Percentiles rank a stretch among this genome's conserved stretches.
phyloP scores from a whole-genome alignment of 257 asterid genomes.

The Solanum microdontum region DNA sequence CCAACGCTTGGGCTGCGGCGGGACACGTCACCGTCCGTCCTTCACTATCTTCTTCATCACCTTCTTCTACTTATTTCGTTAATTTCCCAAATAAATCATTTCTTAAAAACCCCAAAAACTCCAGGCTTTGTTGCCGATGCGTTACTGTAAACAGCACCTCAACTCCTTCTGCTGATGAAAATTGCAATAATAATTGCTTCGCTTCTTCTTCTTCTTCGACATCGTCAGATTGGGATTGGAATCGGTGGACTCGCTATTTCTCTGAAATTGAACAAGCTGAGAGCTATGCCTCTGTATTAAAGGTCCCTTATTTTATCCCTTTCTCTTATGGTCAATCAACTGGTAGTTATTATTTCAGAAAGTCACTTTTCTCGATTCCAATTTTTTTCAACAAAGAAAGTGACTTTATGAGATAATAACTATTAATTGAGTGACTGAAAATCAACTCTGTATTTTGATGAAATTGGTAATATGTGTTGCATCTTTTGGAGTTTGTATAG shows the following conservation, averaged over 20 bases:
- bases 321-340: neutral
- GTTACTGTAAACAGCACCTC: constrained; percentile 8
- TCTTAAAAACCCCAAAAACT: constrained; percentile 18
- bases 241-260: constrained; percentile 74
- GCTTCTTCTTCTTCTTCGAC: constrained; percentile 9
- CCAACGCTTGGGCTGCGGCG: constrained; percentile 65
- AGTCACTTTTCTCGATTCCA: neutral
- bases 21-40: constrained; percentile 30
- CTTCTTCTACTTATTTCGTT: constrained; percentile 7
- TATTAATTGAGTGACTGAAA: neutral
- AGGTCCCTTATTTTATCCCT: constrained; percentile 26
- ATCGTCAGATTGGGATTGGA: constrained; percentile 77
- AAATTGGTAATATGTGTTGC: neutral
- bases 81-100: constrained; percentile 17
- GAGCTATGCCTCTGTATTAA: constrained; percentile 62
- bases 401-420: neutral
- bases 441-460: neutral
- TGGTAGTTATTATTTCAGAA: neutral
- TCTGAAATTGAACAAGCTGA: constrained; percentile 85
- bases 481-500: neutral
- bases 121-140: constrained; percentile 44
- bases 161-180: constrained; percentile 6
- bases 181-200: constrained; percentile 9
- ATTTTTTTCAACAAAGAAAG: neutral
- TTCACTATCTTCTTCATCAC: constrained; percentile 16